These are phyloP conservation scores for Colletotrichum tabaci DNA, from an alignment of 2,329 filamentous ascomycete genomes.

Conservation along the genomic window DNA sequence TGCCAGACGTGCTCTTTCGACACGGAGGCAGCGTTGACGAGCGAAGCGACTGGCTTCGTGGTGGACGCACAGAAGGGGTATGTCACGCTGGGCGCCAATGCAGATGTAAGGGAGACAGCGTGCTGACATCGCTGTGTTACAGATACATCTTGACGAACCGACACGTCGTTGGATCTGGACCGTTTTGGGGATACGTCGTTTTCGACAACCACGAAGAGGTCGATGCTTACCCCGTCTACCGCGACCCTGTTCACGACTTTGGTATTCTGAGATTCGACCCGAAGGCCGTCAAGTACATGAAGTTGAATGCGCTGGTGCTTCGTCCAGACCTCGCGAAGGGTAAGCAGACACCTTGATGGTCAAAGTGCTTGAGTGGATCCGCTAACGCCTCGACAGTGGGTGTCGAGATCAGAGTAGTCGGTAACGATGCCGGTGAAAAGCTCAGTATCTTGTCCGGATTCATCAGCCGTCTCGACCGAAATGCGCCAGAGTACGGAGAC, in stretches of 20 bases:
- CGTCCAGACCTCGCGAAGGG: slow-evolving; percentile 87
- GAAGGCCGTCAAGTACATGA: slow-evolving; percentile 97
- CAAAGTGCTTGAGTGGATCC: slow-evolving; percentile 23
- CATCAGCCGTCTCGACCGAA: slow-evolving; percentile 94
- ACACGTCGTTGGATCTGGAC: slow-evolving; percentile 94
- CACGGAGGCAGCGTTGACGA: slow-evolving; percentile 93
- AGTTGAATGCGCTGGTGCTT: slow-evolving; percentile 83
- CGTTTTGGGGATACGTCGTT: slow-evolving; percentile 98
- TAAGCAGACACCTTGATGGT: slow-evolving; percentile 45
- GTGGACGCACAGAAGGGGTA: slow-evolving; percentile 93
- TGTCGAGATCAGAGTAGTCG: slow-evolving; percentile 94
- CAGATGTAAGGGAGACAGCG: neutral
- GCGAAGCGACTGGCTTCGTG: slow-evolving; percentile 97
- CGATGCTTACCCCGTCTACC: slow-evolving; percentile 96
- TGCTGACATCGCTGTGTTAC: slow-evolving; percentile 23
- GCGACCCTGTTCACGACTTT: slow-evolving; percentile 98
- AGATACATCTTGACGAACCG: slow-evolving; percentile 88
- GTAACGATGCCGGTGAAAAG: slow-evolving; percentile 98
- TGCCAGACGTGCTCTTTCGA: slow-evolving; percentile 98
- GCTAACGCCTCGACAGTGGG: slow-evolving; percentile 71
- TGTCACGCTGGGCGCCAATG: slow-evolving; percentile 51
- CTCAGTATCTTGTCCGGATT: slow-evolving; percentile 97
- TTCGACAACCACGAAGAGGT: slow-evolving; percentile 99
- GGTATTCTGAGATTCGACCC: slow-evolving; percentile 97
- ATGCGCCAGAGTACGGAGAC: slow-evolving; percentile 97